A percentile compares a stretch with the other conserved stretches of the same genome.
Evolutionary conservation across 1,284 basidiomycete species (phyloP).

Genomic region (Trichosporon inkin): DNA sequence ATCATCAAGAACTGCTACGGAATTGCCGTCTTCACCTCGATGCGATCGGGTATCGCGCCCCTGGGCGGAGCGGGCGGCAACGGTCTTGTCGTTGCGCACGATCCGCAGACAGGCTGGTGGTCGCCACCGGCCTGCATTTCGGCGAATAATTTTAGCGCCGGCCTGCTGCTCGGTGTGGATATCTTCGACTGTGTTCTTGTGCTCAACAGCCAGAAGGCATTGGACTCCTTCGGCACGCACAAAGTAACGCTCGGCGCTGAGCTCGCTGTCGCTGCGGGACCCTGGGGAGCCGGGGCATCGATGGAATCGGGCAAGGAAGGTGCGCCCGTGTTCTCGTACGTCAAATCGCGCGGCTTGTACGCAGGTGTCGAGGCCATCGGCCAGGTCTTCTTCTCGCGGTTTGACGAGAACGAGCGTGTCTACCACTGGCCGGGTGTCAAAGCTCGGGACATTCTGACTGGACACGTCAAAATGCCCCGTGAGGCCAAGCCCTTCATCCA

Average conservation of each 20-base stretch:
- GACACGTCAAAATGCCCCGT: constrained; percentile 44
- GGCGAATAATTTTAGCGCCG: constrained; percentile 54
- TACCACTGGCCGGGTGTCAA: constrained; percentile 52
- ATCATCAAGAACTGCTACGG: constrained; percentile 53
- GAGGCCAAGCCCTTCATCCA: constrained; percentile 50
- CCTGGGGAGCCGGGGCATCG: constrained; percentile 54
- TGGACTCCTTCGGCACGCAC: constrained; percentile 54
- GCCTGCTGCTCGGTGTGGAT: constrained; percentile 51
- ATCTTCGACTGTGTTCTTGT: constrained; percentile 53
- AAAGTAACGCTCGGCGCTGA: constrained; percentile 56
- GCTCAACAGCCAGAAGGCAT: constrained; percentile 52
- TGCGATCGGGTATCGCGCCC: constrained; percentile 54
- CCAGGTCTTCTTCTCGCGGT: constrained; percentile 51
- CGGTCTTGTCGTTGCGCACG: constrained; percentile 51
- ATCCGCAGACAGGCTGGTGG: constrained; percentile 53
- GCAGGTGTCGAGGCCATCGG: constrained; percentile 54
- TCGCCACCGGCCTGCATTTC: constrained; percentile 54
- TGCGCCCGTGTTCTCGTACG: constrained; percentile 51
- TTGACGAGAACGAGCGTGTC: constrained; percentile 49
- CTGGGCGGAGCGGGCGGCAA: constrained; percentile 56
- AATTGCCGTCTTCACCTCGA: constrained; percentile 55
- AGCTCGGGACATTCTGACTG: constrained; percentile 50
- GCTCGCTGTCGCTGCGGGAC: constrained; percentile 54
- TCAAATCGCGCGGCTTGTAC: constrained; percentile 51
- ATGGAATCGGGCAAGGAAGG: constrained; percentile 52